Evolutionary conservation across 331 rosid species (phyloP), one percentile per base, ranked within the genome.

Genomic region (Acacia concinna): DNA sequence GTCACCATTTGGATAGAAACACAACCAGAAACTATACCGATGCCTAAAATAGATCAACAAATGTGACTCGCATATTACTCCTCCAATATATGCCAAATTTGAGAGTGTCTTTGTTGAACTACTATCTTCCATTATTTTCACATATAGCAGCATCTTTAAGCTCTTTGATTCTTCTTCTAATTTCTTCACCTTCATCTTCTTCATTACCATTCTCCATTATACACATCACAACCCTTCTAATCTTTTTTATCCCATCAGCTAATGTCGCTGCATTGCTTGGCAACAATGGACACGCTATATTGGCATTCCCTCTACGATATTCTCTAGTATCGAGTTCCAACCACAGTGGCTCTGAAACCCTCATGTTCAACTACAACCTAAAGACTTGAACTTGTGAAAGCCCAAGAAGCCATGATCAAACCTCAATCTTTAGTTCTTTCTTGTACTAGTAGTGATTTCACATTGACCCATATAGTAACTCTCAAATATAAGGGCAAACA

Each of bases 301-400:
- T 6, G 88, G 83, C 25, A 85, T 85, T 13, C 85, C 85, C 0
- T 57, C 4, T 9, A 74, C 81, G 23, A 81, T 73, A 35, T 85
- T 77, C 37, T 84, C 88, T 49, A 84, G 78, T 1, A 84, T 64
- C 0, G 88, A 84, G 73, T 83, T 86, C 87, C 87, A 86, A 35
- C 87, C 85, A 64, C 85, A 86, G 23, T 86, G 89, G 21, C 81
- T 67, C 7, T 80, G 12, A 40, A 86, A 86, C 20, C 83, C 83
- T 40, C 87, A 85, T 1, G 79, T 80, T 23, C 87, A 74, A 17
- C 20, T 14, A 13, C 84, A 85, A 62, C 79, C 78, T 25, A 86
- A 86, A 87, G 0, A 86, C 80, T 43, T 78, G 68, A 68, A 76
- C 68, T 31, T 86, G 86, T 9, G 87, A 81, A 81, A 0, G 79